Percentiles rank a stretch among this genome's conserved stretches.
Evolutionary conservation across 1,284 basidiomycete species (phyloP).

Genomic region (Microbotryum scabiosae): DNA sequence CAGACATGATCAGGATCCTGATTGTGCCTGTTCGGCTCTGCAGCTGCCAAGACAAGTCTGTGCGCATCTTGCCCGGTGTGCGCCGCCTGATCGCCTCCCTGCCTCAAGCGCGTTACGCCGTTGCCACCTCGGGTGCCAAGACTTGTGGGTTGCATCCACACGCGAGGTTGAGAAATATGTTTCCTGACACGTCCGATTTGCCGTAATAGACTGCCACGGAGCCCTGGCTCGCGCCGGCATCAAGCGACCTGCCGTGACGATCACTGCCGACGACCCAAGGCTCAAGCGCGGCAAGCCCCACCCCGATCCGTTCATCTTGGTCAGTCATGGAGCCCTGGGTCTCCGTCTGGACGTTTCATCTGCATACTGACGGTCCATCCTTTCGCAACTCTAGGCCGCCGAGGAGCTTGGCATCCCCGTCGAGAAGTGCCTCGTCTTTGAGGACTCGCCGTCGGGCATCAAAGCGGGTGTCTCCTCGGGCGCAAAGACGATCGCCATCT

Average conservation of each 20-base stretch:
- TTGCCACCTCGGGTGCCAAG: slow-evolving; percentile 66
- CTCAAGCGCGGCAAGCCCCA: slow-evolving; percentile 39
- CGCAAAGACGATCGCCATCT: slow-evolving; percentile 65
- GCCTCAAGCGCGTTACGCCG: slow-evolving; percentile 59
- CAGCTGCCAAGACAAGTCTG: slow-evolving; percentile 37
- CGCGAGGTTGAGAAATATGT: slow-evolving; percentile 16
- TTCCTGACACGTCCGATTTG: not conserved
- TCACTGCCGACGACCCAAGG: slow-evolving; percentile 63
- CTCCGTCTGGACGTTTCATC: not conserved
- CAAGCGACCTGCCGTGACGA: slow-evolving; percentile 59
- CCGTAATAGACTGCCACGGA: slow-evolving; percentile 44
- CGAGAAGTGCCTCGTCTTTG: slow-evolving; percentile 55
- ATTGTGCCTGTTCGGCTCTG: not conserved
- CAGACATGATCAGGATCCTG: not conserved
- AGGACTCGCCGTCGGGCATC: slow-evolving; percentile 66
- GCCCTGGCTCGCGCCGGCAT: slow-evolving; percentile 66
- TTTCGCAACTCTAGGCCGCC: slow-evolving; percentile 50
- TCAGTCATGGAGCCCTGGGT: not conserved
- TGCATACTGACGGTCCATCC: slow-evolving; percentile 39
- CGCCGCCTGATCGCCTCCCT: slow-evolving; percentile 58
- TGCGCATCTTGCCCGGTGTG: slow-evolving; percentile 66
- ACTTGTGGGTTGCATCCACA: slow-evolving; percentile 49
- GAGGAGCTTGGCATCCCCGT: slow-evolving; percentile 57
- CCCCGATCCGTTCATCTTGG: slow-evolving; percentile 31
- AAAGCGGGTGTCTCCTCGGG: slow-evolving; percentile 56